Evolutionary conservation across 805 yeast species (phyloP), one percentile per base, ranked within the genome.

Genomic region (Candida ortonii): DNA sequence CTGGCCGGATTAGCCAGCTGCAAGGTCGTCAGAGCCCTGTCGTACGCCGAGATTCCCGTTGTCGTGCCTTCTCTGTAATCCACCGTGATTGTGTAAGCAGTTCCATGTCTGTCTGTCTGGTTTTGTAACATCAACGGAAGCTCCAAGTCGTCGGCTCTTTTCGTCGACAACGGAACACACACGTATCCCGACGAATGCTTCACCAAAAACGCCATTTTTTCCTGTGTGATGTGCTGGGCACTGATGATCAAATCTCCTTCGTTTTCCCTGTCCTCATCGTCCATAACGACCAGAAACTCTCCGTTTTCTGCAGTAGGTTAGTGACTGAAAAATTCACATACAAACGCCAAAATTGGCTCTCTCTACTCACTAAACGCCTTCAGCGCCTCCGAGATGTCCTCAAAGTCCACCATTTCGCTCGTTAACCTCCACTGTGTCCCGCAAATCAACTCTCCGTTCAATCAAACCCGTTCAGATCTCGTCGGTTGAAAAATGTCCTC

Each of bases 171-270:
- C 9, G 99, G 98, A 10, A 79, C 95, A 65, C 99, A 93, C 3
- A 93, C 87, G 59, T 84, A 90, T 4, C 99, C 99, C 6, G 88
- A 80, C 1, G 89, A 78, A 49, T 84, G 72, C 47, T 90, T 80
- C 28, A 93, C 95, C 43, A 93, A 65, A 52, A 93, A 93, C 2
- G 97, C 98, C 96, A 93, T 87, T 47, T 88, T 78, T 53, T 80
- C 80, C 28, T 84, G 78, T 25, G 95, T 84, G 47, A 80, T 69
- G 34, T 68, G 68, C 46, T 83, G 78, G 23, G 96, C 99, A n/a
- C 97, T 94, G 30, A 85, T 80, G 49, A 93, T 87, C 53, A 93
- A 70, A 57, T 93, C 99, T 34, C 98, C 99, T 65, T 93, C 99
- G 60, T 93, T 93, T 61, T 93, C 99, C 50, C 99, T 79, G 55